Evolutionary conservation across 345 rosid species (phyloP).

Genomic region (Gossypium stocksii): DNA sequence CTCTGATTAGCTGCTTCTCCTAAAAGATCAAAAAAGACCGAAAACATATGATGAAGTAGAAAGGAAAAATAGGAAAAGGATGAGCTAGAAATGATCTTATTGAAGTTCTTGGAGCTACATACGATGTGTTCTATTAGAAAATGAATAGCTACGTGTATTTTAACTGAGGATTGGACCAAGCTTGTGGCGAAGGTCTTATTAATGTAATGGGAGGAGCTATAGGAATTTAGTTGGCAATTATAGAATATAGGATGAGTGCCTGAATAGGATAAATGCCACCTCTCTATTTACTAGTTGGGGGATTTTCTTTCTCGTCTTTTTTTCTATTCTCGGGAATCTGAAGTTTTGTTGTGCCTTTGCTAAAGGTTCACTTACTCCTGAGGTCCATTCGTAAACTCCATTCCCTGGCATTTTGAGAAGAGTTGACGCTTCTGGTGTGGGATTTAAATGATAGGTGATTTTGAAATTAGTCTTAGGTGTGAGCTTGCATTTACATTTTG

Average conservation of each 20-base stretch:
- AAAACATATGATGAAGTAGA: not conserved
- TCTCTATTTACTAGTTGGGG: not conserved
- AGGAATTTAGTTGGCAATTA: not conserved
- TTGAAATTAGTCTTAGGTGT: not conserved
- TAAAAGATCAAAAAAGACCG: no score
- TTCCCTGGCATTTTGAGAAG: not conserved
- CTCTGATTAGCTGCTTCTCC: not conserved
- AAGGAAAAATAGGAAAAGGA: conserved; percentile 3
- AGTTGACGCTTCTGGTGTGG: not conserved
- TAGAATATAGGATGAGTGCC: not conserved
- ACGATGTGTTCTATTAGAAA: not conserved
- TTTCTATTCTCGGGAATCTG: not conserved
- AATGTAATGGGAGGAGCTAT: not conserved
- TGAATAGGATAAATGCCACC: not conserved
- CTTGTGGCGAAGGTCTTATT: not conserved
- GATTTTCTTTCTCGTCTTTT: not conserved
- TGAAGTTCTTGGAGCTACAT: not conserved
- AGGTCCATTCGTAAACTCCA: not conserved
- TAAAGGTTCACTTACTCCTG: not conserved
- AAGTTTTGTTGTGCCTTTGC: not conserved
- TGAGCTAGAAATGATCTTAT: conserved; percentile 3
- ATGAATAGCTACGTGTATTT: not conserved
- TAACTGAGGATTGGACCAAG: not conserved
- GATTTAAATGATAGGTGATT: not conserved
- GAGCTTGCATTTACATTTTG: not conserved